These are phyloP conservation scores for Claviceps pazoutovae DNA, from an alignment of 2,329 filamentous ascomycete species.

Conservation along the genomic window DNA sequence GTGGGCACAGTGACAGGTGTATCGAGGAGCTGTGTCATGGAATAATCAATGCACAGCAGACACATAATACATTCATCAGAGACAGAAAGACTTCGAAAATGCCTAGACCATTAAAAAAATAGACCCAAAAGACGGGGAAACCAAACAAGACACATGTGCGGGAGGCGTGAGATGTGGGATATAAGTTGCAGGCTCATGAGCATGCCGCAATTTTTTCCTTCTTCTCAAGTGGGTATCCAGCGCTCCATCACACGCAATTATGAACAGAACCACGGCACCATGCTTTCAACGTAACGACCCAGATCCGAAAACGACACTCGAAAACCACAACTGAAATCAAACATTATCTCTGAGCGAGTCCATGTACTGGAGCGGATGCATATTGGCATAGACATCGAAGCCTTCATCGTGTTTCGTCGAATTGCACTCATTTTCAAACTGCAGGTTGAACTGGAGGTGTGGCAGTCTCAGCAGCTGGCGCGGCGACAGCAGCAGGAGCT, in stretches of 20 bases:
- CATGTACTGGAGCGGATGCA: not conserved
- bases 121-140: conserved; percentile 7
- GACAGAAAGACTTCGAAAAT: conserved; percentile 1
- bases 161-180: conserved; percentile 11
- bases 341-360: not conserved
- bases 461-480: conserved; percentile 9
- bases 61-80: not conserved
- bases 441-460: not conserved
- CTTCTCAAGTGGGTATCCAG: conserved; percentile 20
- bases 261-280: conserved; percentile 7
- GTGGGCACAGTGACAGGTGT: conserved; percentile 24
- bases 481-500: conserved; percentile 4
- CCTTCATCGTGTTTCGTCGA: not conserved
- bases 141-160: conserved; percentile 5
- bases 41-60: not conserved
- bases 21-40: not conserved
- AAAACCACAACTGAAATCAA: conserved; percentile 3
- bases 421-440: not conserved
- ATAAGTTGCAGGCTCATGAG: conserved; percentile 15
- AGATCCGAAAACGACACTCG: not conserved
- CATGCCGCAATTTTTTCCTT: conserved; percentile 12
- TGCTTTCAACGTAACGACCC: conserved; percentile 3
- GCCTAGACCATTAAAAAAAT: conserved; percentile 4
- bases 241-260: conserved; percentile 10
- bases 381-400: not conserved